Conservation (phyloP, 371 early-diverging fungal genomes). For the Mortierella sp. region DNA sequence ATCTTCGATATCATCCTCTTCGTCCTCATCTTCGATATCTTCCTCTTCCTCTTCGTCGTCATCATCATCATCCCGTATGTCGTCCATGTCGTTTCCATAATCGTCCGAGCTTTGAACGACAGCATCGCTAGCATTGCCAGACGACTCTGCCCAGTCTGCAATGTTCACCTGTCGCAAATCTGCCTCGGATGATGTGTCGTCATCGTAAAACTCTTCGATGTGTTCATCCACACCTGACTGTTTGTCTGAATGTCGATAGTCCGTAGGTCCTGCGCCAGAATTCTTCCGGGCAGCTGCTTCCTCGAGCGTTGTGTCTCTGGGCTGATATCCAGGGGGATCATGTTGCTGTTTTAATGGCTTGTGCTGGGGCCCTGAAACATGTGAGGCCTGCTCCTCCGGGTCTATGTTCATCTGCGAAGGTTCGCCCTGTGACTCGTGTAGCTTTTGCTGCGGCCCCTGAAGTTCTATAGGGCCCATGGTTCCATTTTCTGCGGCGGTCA, state of each 20-base stretch:
- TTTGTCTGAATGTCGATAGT: constrained; percentile 2
- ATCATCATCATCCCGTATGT: constrained; percentile 24
- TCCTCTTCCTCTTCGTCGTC: constrained; percentile 29
- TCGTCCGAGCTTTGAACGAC: constrained; percentile 40
- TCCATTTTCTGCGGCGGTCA: constrained; percentile 26
- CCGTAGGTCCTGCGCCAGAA: not conserved
- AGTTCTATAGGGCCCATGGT: constrained; percentile 13
- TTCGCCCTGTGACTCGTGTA: constrained; percentile 4
- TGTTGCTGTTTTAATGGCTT: constrained; percentile 20
- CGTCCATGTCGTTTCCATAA: constrained; percentile 43
- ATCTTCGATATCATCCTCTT: constrained; percentile 8
- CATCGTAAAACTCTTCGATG: constrained; percentile 14
- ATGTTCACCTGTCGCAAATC: constrained; percentile 15
- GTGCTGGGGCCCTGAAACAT: constrained; percentile 8
- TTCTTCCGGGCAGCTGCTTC: constrained; percentile 3
- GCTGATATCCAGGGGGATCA: constrained; percentile 35
- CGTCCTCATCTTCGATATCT: constrained; percentile 18
- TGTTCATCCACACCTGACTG: constrained; percentile 25
- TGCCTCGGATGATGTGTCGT: constrained; percentile 23
- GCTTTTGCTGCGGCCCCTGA: constrained; percentile 17
- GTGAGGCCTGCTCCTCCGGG: constrained; percentile 17
- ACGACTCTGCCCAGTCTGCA: constrained; percentile 20
- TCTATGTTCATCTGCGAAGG: constrained; percentile 29
- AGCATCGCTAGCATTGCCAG: constrained; percentile 24
- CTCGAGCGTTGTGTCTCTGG: constrained; percentile 13